A percentile compares a stretch with the other conserved stretches of the same genome.
These are phyloP conservation scores for Syzygium grande DNA, from an alignment of 345 rosid genomes.

Conservation along the genomic window DNA sequence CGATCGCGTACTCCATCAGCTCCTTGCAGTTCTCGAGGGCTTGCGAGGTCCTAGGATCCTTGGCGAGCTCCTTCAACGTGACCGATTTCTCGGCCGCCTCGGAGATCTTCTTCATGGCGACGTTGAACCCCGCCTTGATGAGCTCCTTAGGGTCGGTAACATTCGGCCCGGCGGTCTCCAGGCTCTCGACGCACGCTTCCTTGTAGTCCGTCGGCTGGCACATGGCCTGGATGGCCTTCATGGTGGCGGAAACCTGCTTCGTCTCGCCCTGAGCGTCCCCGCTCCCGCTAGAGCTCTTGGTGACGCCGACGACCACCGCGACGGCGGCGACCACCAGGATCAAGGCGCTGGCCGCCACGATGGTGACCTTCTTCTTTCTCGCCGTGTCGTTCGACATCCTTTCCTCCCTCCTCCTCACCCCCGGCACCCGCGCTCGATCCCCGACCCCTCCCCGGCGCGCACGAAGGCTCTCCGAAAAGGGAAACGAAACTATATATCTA, in stretches of 20 bases:
- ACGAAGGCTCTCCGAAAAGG: too few relatives aligned
- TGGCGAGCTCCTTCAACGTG: constrained; percentile 13
- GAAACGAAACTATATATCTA: neutral
- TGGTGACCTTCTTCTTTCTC: constrained; percentile 29
- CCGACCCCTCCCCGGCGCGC: too few relatives aligned
- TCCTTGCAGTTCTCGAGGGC: constrained; percentile 29
- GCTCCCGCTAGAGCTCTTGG: neutral
- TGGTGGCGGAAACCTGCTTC: constrained; percentile 3
- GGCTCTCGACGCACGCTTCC: constrained; percentile 17
- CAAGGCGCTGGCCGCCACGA: constrained; percentile 30
- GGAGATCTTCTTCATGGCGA: constrained; percentile 10
- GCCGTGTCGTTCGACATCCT: constrained; percentile 1
- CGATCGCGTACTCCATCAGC: constrained; percentile 21
- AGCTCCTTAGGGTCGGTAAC: constrained; percentile 29
- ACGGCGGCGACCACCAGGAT: constrained; percentile 22
- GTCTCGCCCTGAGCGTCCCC: neutral
- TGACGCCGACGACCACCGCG: constrained; percentile 37
- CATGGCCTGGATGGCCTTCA: constrained; percentile 25
- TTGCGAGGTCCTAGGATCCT: constrained; percentile 20
- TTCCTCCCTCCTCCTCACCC: too few relatives aligned
- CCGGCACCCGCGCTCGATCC: too few relatives aligned
- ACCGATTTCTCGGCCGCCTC: constrained; percentile 17
- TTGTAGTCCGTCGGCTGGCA: constrained; percentile 30
- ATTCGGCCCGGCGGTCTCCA: constrained; percentile 14
- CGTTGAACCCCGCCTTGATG: constrained; percentile 18